A percentile compares a stretch with the other conserved stretches of the same genome.
Evolutionary conservation across 176 grass and related monocot species (phyloP).

Genomic region (Musa itinerans): DNA sequence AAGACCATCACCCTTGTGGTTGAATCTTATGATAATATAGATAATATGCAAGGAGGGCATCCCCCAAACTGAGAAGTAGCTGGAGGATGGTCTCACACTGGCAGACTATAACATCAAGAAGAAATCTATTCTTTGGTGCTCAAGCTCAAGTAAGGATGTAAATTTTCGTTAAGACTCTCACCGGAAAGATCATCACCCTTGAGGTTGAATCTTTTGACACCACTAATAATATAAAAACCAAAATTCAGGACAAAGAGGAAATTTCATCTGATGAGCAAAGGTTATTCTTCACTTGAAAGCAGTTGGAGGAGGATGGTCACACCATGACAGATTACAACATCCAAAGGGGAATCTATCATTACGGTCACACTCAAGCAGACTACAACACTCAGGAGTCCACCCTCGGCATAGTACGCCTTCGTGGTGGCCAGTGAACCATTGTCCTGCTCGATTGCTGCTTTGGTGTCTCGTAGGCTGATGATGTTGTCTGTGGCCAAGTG

Average conservation of each 20-base stretch:
- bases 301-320: constrained; percentile 29
- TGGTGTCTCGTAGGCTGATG: background rate
- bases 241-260: constrained; percentile 10
- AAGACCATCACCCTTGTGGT: no score
- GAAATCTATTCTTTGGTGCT: background rate
- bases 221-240: constrained; percentile 1
- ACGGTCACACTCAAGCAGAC: background rate
- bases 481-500: background rate
- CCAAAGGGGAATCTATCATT: constrained; percentile 4
- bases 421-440: constrained; percentile 1
- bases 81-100: no score
- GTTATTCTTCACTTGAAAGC: constrained; percentile 12
- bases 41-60: no score
- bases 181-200: constrained; percentile 8
- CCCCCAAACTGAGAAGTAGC: no score
- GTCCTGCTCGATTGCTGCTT: background rate
- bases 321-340: constrained; percentile 19
- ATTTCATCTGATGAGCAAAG: constrained; percentile 11
- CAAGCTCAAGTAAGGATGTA: background rate
- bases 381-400: constrained; percentile 3
- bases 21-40: no score
- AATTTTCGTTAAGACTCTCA: constrained; percentile 11
- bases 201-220: constrained; percentile 8
- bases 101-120: no score
- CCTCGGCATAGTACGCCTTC: background rate